Conservation (phyloP, 768 basidiomycete genomes). For the Cubamyces lactineus region DNA sequence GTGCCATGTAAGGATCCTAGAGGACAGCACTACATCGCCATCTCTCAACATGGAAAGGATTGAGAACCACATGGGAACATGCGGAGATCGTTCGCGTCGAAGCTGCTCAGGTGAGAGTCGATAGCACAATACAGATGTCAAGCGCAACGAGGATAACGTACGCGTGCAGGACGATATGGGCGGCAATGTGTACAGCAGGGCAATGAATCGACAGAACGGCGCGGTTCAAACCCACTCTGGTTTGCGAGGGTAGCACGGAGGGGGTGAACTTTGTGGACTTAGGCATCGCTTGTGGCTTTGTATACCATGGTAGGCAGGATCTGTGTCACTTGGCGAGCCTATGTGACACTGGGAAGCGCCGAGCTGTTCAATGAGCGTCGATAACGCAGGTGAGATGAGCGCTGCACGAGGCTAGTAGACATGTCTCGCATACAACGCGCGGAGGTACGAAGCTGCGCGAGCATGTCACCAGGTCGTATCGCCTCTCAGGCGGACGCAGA, state of each 20-base stretch:
- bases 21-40: neutral
- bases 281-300: no score
- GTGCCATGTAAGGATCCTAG: neutral
- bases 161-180: neutral
- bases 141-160: neutral
- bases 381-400: neutral
- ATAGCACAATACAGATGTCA: no score
- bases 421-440: neutral
- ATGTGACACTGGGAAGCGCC: neutral
- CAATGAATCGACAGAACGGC: neutral
- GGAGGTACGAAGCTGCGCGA: neutral
- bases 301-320: no score
- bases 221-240: neutral
- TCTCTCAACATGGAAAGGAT: neutral
- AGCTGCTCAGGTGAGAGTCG: no score
- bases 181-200: neutral
- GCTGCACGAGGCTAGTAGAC: conserved; percentile 18
- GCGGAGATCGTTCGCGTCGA: neutral
- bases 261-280: no score
- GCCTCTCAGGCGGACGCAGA: neutral
- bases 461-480: conserved; percentile 6
- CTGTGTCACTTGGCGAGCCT: neutral
- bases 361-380: no score
- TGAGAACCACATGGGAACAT: neutral
- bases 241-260: no score